Conservation (phyloP, 192 early-diverging fungal species). For the Linnemannia elongata region DNA sequence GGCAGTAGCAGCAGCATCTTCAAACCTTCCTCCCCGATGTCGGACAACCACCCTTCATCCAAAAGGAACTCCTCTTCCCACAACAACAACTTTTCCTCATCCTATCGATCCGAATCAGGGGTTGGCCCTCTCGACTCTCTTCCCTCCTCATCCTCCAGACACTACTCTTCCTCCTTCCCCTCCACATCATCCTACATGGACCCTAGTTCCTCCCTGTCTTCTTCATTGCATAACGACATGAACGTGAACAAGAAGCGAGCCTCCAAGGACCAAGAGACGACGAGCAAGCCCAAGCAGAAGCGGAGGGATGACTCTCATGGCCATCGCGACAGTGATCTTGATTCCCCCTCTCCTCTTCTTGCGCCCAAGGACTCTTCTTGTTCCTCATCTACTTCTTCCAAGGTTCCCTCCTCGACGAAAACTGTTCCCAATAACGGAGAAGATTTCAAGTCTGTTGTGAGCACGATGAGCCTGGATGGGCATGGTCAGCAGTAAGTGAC, state of each 20-base stretch:
- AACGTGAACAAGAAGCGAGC: constrained; percentile 4
- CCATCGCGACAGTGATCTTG: not conserved
- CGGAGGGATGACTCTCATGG: not conserved
- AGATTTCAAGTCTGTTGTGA: constrained; percentile 65
- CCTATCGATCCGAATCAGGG: constrained; percentile 27
- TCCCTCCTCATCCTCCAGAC: constrained; percentile 6
- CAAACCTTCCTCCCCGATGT: constrained; percentile 10
- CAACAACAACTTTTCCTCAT: not conserved
- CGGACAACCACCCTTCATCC: not conserved
- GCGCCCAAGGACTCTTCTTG: not conserved
- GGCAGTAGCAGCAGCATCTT: not conserved
- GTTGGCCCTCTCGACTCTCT: constrained; percentile 12
- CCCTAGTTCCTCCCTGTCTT: not conserved
- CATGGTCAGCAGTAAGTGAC: constrained; percentile 62
- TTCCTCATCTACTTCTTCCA: not conserved
- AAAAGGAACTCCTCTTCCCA: not conserved
- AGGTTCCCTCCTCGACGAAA: not conserved
- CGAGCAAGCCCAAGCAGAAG: constrained; percentile 1
- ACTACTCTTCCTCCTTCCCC: not conserved
- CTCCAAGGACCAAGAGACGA: constrained; percentile 9
- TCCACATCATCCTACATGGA: not conserved
- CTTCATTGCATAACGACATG: not conserved
- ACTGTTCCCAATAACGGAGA: not conserved
- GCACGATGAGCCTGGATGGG: constrained; percentile 74
- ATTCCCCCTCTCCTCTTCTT: not conserved